phyloP scores from a whole-genome alignment of 1,139 yeast species.

The Magnusiomyces clavatus region DNA sequence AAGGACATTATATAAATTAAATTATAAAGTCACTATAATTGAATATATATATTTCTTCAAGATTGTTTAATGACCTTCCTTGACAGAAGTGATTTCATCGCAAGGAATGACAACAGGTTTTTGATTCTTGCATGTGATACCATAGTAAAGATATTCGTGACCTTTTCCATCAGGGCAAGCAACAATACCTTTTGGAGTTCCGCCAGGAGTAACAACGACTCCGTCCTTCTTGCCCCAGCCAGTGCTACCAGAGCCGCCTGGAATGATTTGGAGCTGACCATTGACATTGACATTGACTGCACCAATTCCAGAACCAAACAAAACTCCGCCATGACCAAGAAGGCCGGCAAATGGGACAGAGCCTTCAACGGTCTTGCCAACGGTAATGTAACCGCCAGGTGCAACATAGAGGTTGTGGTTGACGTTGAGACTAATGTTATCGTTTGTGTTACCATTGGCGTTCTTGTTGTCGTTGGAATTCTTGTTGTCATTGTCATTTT shows the following conservation, averaged over 20 bases:
- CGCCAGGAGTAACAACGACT: background rate
- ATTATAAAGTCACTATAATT: too few relatives aligned
- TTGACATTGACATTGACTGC: background rate
- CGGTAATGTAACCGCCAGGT: background rate
- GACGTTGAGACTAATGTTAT: background rate
- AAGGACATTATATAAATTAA: too few relatives aligned
- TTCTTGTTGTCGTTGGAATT: too few relatives aligned
- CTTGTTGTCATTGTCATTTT: too few relatives aligned
- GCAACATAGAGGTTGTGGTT: background rate
- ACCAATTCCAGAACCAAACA: background rate
- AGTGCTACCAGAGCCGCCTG: background rate
- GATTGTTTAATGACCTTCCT: too few relatives aligned
- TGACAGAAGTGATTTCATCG: too few relatives aligned
- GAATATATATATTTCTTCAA: too few relatives aligned
- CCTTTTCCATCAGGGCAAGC: slow-evolving; percentile 3
- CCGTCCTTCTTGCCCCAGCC: background rate
- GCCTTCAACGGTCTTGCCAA: background rate
- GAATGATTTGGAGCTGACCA: background rate
- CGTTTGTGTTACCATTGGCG: too few relatives aligned
- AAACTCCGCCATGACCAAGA: background rate
- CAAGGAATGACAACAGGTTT: background rate
- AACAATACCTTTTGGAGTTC: background rate
- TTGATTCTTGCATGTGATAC: background rate
- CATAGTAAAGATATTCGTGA: background rate
- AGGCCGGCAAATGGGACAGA: background rate